Base-by-base conservation (phyloP, 306 rosid species). In the Urtica urens region DNA sequence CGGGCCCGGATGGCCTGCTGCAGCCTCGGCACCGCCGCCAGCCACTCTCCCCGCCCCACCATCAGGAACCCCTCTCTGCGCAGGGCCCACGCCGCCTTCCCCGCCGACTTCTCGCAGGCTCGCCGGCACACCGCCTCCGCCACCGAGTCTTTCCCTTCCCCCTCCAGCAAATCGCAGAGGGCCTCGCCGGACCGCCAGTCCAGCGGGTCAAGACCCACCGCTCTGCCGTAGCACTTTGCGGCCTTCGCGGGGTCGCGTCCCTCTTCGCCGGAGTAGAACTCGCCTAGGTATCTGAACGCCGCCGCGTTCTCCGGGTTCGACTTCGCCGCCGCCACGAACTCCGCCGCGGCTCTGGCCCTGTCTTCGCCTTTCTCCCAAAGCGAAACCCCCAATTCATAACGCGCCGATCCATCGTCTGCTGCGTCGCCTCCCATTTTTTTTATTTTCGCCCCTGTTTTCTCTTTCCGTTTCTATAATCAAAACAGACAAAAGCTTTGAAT, bases 31-130 rank as follows among this genome's bases (percentile, higher is more conserved):
- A 88, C 90, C 53, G 95, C 95, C 51, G 80, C 83, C 29, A 77
- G 59, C 86, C 90, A 88, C 49, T 78, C 74, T 29, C 77, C 72
- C 23, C 68, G 75, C 59, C 76, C 78, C 33, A 78, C 78, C 79
- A 78, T 56, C 63, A 88, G 61, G 71, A 73, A 88, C 41, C 96
- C 96, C 72, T 80, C 49, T 70, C 96, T 78, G 63, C 78, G 81
- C 41, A 80, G 83, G 27, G 94, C 96, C 96, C 94, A 88, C 54
- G 80, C 83, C 46, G 96, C 96, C 53, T 79, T 75, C n/a, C n/a
- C n/a, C 0, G 96, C 93, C 3, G 94, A 88, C 56, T 57, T 76
- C 38, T 63, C 46, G 18, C 94, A 73, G 40, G 93, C 94, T 38
- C 83, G 81, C 16, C 57, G 64, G 72, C 96, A 88, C 42, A 74